Conservation (phyloP, 306 rosid species). For the Biancaea sappan region DNA sequence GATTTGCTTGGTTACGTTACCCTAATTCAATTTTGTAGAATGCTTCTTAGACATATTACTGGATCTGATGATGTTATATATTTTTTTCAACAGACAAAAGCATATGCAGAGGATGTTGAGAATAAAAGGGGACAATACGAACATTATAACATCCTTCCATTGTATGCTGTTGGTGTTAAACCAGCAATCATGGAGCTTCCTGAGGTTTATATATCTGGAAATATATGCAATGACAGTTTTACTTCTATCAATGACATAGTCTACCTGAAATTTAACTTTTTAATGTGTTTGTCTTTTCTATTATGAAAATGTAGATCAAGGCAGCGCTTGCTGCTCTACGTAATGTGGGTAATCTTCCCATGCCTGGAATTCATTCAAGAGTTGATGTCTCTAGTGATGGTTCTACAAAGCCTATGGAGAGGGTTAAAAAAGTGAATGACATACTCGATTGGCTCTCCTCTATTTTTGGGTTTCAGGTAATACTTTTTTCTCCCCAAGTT, state of each 20-base stretch:
- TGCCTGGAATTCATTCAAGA: constrained; percentile 47
- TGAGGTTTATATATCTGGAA: constrained; percentile 48
- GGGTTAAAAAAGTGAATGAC: constrained; percentile 56
- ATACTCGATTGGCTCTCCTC: constrained; percentile 68
- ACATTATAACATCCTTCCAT: constrained; percentile 70
- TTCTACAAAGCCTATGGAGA: constrained; percentile 35
- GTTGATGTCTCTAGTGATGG: constrained; percentile 36
- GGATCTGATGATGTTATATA: constrained; percentile 16
- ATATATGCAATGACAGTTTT: neutral
- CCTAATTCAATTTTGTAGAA: constrained; percentile 3
- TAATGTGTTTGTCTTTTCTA: constrained; percentile 16
- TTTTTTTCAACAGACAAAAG: constrained; percentile 51
- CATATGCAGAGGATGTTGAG: constrained; percentile 52
- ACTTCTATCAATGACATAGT: neutral
- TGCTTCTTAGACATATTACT: constrained; percentile 15
- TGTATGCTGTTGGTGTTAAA: constrained; percentile 63
- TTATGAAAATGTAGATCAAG: constrained; percentile 51
- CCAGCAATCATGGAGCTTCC: constrained; percentile 74
- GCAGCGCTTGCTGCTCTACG: constrained; percentile 58
- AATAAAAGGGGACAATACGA: constrained; percentile 52
- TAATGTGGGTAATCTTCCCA: constrained; percentile 59
- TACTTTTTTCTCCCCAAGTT: neutral
- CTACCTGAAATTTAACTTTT: neutral
- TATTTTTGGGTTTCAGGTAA: constrained; percentile 75
- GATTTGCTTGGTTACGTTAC: constrained; percentile 9